Evolutionary conservation across 73 alveolate species (phyloP), one percentile per base, ranked within the genome.

Genomic region (Diophrys sp.): DNA sequence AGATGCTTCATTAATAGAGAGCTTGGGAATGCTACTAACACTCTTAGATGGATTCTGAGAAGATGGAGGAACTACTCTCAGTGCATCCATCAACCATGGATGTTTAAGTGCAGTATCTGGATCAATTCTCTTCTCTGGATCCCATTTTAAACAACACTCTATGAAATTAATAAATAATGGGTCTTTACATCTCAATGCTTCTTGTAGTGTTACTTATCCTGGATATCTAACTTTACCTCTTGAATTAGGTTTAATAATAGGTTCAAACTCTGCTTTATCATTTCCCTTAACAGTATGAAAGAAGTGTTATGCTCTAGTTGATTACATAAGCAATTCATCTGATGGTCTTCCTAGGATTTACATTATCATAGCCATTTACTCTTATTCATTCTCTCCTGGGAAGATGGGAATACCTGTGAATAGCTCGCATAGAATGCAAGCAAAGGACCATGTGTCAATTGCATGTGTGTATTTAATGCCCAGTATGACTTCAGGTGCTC

Each of bases 151-250:
- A 29, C 33, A 11, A 11, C 11, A 8, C 27, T 57, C 54, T 8
- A 54, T 44, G 30, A 74, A 74, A n/a, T 74, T n/a, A n/a, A n/a
- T n/a, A n/a, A n/a, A n/a, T n/a, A n/a, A n/a, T n/a, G n/a, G n/a
- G 56, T 89, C 96, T 14, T 44, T 33, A 33, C 87, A 32, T 56
- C 66, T 27, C 11, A 85, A 29, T 0, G 57, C 70, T 14, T 73
- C 69, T 30, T 26, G 57, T 0, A 80, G 79, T 29, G 70, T 82
- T 26, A 55, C 55, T 1, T 55, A 2, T 0, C 78, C 73, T 23
- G 89, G 89, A 27, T 56, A 28, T 31, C 89, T 34, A n/a, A 80
- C 73, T 56, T 80, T 80, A 5, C 89, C 89, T 73, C 83, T 80
- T 1, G 83, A 54, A 29, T 80, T 73, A 53, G 69, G 77, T 29